These are phyloP conservation scores for Salvia sclarea DNA, from an alignment of 305 asterid species.

Conservation along the genomic window DNA sequence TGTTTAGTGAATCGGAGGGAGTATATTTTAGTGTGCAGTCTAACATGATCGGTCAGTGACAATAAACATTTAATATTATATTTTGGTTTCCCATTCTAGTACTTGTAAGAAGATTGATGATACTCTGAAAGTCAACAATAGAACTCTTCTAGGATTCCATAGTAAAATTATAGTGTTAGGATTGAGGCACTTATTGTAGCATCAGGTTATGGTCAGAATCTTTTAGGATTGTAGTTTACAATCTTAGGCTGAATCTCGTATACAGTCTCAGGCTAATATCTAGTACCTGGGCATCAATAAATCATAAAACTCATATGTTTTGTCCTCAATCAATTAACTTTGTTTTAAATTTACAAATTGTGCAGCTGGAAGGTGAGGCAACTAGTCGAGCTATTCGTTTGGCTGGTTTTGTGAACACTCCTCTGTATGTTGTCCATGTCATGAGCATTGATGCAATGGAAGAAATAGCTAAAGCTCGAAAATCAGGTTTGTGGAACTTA, in stretches of 20 bases:
- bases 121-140: conserved; percentile 19
- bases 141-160: neutral
- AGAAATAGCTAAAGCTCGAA: conserved; percentile 92
- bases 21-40: neutral
- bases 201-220: neutral
- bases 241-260: conserved; percentile 11
- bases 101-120: neutral
- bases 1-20: too few relatives aligned
- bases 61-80: neutral
- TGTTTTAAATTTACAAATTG: conserved; percentile 22
- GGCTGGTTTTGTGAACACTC: conserved; percentile 93
- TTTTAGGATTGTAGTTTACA: neutral
- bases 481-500: conserved; percentile 60
- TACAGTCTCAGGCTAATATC: neutral
- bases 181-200: neutral
- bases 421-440: conserved; percentile 92
- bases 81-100: neutral
- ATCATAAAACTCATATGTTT: neutral
- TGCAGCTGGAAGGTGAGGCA: conserved; percentile 97
- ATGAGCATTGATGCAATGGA: conserved; percentile 99
- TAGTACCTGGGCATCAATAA: neutral
- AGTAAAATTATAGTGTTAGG: neutral
- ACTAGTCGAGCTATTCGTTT: conserved; percentile 90
- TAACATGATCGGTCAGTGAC: neutral
- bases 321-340: conserved; percentile 27